These are phyloP conservation scores for Nicotiana sylvestris DNA, from an alignment of 257 asterid species.

Conservation along the genomic window DNA sequence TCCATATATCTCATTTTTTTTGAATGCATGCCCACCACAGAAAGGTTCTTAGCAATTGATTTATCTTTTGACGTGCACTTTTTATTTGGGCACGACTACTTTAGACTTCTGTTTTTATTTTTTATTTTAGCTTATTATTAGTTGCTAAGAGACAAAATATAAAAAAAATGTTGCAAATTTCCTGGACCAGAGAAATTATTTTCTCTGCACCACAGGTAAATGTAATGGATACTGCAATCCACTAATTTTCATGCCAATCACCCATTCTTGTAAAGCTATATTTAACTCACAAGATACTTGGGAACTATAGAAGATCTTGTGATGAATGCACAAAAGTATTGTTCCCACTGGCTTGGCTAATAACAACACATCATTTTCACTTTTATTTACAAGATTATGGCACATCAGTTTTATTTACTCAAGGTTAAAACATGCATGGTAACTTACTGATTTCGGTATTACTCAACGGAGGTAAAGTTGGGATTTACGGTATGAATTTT, in stretches of 20 bases:
- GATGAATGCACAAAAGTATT: not conserved
- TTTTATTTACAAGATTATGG: not conserved
- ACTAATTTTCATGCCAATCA: not conserved
- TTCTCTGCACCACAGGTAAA: not conserved
- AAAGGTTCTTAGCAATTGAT: not conserved
- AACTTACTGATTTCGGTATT: too few species aligned
- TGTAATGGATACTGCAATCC: not conserved
- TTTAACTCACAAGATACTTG: constrained; percentile 5
- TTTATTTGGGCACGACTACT: not conserved
- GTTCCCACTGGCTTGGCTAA: not conserved
- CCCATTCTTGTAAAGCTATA: not conserved
- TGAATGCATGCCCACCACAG: not conserved
- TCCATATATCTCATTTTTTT: not conserved
- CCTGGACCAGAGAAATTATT: constrained; percentile 4
- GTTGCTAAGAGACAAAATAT: not conserved
- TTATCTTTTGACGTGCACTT: not conserved
- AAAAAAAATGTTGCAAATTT: not conserved
- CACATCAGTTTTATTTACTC: not conserved
- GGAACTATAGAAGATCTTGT: constrained; percentile 2
- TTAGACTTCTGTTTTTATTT: not conserved
- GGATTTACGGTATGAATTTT: too few species aligned
- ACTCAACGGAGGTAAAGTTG: too few species aligned
- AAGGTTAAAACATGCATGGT: not conserved
- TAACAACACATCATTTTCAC: not conserved
- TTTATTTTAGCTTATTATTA: not conserved